Percentiles rank a stretch among this genome's conserved stretches.
These are phyloP conservation scores for Botrytis pseudocinerea DNA, from an alignment of 2,329 filamentous ascomycete genomes.

Conservation along the genomic window DNA sequence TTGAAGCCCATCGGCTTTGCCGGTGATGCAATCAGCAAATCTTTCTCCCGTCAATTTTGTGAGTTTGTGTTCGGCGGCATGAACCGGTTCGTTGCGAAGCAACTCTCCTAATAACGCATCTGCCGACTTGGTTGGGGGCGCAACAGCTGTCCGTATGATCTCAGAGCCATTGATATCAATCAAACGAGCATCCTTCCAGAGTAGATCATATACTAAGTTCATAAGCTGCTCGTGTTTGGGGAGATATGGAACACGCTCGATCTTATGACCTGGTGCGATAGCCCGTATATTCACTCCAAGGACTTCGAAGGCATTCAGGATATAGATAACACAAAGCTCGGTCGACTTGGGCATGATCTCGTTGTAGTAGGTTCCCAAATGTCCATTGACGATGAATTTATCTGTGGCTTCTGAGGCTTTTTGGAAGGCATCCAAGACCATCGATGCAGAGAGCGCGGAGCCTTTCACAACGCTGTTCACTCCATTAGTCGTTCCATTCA, in stretches of 20 bases:
- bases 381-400: conserved; percentile 25
- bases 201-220: conserved; percentile 36
- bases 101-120: too few relatives aligned
- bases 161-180: conserved; percentile 26
- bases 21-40: conserved; percentile 27
- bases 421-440: conserved; percentile 25
- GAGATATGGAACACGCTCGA: conserved; percentile 32
- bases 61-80: too few relatives aligned
- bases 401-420: conserved; percentile 27
- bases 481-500: too few relatives aligned
- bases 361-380: conserved; percentile 33
- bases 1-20: conserved; percentile 32
- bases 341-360: conserved; percentile 37
- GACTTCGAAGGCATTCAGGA: conserved; percentile 39
- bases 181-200: conserved; percentile 35
- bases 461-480: too few relatives aligned
- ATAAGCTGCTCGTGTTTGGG: conserved; percentile 38
- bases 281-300: conserved; percentile 37
- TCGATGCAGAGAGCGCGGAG: neutral
- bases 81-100: too few relatives aligned
- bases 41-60: conserved; percentile 12
- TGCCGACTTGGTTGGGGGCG: conserved; percentile 11
- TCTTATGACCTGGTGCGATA: conserved; percentile 30
- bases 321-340: conserved; percentile 39
- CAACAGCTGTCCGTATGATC: conserved; percentile 30